Conservation (phyloP, 768 basidiomycete genomes). For the Serendipita vermifera region DNA sequence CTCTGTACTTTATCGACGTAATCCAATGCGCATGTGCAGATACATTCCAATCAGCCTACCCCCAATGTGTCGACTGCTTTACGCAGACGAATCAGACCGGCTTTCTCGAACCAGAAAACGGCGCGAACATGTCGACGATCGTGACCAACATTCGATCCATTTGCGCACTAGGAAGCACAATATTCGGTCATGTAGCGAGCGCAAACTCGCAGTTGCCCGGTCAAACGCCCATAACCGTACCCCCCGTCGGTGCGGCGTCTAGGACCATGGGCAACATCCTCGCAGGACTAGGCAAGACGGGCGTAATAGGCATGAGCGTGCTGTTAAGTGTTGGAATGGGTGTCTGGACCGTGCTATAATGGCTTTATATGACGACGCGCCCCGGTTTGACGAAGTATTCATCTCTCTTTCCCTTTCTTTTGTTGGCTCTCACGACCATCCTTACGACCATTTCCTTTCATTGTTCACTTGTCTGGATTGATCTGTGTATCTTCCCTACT, state of each 20-base stretch:
- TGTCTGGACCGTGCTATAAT: not conserved
- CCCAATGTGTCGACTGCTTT: slow-evolving; percentile 61
- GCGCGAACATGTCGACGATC: slow-evolving; percentile 33
- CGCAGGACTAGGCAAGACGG: not conserved
- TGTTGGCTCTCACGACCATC: not conserved
- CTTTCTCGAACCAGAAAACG: slow-evolving; percentile 32
- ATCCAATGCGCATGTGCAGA: slow-evolving; percentile 51
- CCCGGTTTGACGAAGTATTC: not conserved
- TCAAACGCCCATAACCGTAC: slow-evolving; percentile 14
- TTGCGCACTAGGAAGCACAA: slow-evolving; percentile 38
- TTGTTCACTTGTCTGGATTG: not conserved
- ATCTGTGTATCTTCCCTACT: not conserved
- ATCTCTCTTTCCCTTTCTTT: not conserved
- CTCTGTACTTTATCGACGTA: slow-evolving; percentile 46
- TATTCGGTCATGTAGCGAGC: slow-evolving; percentile 40
- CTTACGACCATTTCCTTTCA: not conserved
- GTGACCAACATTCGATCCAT: slow-evolving; percentile 38
- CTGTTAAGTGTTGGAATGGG: not conserved
- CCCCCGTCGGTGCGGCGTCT: not conserved
- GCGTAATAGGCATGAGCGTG: not conserved
- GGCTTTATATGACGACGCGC: not conserved
- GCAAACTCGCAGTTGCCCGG: slow-evolving; percentile 27
- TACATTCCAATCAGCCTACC: slow-evolving; percentile 34
- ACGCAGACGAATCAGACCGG: slow-evolving; percentile 43
- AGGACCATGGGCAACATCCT: not conserved